Evolutionary conservation across 257 asterid species (phyloP).

Genomic region (Echium plantagineum): DNA sequence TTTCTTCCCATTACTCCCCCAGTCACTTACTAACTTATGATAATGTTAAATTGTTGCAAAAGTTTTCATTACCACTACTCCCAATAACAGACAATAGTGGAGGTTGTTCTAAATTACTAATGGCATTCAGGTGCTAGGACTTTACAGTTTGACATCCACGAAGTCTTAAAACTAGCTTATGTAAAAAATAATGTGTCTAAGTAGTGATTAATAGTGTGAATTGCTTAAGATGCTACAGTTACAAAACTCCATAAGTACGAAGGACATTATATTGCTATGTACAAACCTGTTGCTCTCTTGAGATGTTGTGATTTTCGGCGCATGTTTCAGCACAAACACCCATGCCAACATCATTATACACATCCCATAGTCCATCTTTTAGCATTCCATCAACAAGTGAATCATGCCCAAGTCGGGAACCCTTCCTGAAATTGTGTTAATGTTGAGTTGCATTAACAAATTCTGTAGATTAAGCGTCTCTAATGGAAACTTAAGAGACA

Average conservation of each 20-base stretch:
- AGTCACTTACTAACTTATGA: too few species aligned
- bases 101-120: background rate
- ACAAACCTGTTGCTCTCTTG: slow-evolving; percentile 90
- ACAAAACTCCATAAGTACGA: too few species aligned
- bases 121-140: background rate
- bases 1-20: too few species aligned
- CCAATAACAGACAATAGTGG: background rate
- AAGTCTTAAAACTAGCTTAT: background rate
- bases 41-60: too few species aligned
- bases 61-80: background rate
- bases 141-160: background rate
- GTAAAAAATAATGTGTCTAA: background rate
- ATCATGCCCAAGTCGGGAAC: slow-evolving; percentile 95
- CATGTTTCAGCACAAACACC: slow-evolving; percentile 98
- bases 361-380: slow-evolving; percentile 98
- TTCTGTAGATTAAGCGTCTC: too few species aligned
- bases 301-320: slow-evolving; percentile 63
- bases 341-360: slow-evolving; percentile 81
- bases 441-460: background rate
- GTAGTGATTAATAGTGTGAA: too few species aligned
- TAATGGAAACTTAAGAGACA: too few species aligned
- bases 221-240: too few species aligned
- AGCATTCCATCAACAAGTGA: slow-evolving; percentile 95
- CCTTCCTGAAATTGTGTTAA: slow-evolving; percentile 54
- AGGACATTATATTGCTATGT: background rate